phyloP scores from a whole-genome alignment of 2,329 filamentous ascomycete species.

The Trichoderma atrobrunneum region DNA sequence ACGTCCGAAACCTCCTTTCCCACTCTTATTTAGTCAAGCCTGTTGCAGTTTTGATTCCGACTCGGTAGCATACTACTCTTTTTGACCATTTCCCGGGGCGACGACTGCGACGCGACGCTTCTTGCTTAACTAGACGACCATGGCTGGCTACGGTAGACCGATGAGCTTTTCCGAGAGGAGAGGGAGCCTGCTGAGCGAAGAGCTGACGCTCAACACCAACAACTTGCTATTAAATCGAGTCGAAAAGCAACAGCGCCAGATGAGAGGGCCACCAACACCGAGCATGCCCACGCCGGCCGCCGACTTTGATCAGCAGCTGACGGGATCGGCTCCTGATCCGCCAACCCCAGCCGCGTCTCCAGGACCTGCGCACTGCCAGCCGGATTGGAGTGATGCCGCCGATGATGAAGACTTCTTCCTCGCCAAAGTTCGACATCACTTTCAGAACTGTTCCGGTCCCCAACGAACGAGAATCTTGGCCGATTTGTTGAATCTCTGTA shows the following conservation, averaged over 20 bases:
- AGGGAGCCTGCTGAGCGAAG: slow-evolving; percentile 57
- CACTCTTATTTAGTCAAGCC: neutral
- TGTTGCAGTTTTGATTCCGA: neutral
- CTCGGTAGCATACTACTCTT: neutral
- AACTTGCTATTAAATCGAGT: slow-evolving; percentile 45
- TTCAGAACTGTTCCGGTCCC: slow-evolving; percentile 70
- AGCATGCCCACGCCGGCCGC: slow-evolving; percentile 64
- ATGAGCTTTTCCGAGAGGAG: slow-evolving; percentile 61
- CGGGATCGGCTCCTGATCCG: slow-evolving; percentile 61
- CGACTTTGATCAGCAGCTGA: slow-evolving; percentile 61
- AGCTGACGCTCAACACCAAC: slow-evolving; percentile 53
- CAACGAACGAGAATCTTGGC: slow-evolving; percentile 80
- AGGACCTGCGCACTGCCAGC: slow-evolving; percentile 58
- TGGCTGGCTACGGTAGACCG: slow-evolving; percentile 43
- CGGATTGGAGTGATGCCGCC: slow-evolving; percentile 73
- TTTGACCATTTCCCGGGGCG: neutral
- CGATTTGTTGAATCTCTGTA: slow-evolving; percentile 88
- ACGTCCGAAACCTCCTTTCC: neutral
- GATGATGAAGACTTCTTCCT: slow-evolving; percentile 82
- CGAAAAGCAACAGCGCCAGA: slow-evolving; percentile 48
- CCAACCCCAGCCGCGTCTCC: slow-evolving; percentile 65
- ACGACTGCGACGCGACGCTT: neutral
- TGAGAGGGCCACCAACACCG: slow-evolving; percentile 61
- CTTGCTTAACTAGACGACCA: slow-evolving; percentile 22
- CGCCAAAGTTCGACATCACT: slow-evolving; percentile 74